These are phyloP conservation scores for Begonia fuchsioides DNA, from an alignment of 306 rosid species.

Conservation along the genomic window DNA sequence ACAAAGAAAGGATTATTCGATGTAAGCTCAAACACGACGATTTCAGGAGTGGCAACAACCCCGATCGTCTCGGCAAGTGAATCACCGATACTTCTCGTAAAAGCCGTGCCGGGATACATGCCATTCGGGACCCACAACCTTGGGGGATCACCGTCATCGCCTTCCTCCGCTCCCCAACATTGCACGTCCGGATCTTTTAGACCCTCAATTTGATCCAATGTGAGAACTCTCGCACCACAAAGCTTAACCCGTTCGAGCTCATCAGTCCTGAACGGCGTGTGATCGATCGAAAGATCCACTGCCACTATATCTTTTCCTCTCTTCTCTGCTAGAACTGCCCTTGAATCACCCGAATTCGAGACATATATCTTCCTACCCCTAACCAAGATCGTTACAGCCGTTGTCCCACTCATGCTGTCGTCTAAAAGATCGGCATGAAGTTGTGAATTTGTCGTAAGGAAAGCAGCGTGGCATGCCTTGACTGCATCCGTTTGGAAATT, in stretches of 20 bases:
- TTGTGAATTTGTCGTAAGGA: slow-evolving; percentile 56
- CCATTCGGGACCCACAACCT: slow-evolving; percentile 94
- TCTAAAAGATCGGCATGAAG: slow-evolving; percentile 58
- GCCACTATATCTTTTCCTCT: slow-evolving; percentile 66
- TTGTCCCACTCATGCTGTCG: slow-evolving; percentile 95
- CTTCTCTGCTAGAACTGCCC: slow-evolving; percentile 81
- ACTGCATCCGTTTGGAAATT: slow-evolving; percentile 50
- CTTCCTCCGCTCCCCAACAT: slow-evolving; percentile 91
- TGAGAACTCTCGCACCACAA: slow-evolving; percentile 90
- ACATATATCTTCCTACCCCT: slow-evolving; percentile 65
- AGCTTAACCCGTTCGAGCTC: slow-evolving; percentile 80
- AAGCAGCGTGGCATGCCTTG: slow-evolving; percentile 73
- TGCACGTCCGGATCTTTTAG: slow-evolving; percentile 81
- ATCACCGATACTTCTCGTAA: slow-evolving; percentile 89
- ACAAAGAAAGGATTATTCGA: slow-evolving; percentile 78
- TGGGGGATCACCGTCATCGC: slow-evolving; percentile 95
- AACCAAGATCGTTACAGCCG: slow-evolving; percentile 72
- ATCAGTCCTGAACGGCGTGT: slow-evolving; percentile 72
- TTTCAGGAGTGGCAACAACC: slow-evolving; percentile 93
- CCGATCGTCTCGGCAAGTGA: slow-evolving; percentile 93
- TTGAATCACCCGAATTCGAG: slow-evolving; percentile 91
- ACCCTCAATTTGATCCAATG: slow-evolving; percentile 98
- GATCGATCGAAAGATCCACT: slow-evolving; percentile 83
- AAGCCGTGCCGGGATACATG: slow-evolving; percentile 97
- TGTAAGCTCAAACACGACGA: slow-evolving; percentile 75